Evolutionary conservation across 768 basidiomycete species (phyloP).

Genomic region (Collybia sordida): DNA sequence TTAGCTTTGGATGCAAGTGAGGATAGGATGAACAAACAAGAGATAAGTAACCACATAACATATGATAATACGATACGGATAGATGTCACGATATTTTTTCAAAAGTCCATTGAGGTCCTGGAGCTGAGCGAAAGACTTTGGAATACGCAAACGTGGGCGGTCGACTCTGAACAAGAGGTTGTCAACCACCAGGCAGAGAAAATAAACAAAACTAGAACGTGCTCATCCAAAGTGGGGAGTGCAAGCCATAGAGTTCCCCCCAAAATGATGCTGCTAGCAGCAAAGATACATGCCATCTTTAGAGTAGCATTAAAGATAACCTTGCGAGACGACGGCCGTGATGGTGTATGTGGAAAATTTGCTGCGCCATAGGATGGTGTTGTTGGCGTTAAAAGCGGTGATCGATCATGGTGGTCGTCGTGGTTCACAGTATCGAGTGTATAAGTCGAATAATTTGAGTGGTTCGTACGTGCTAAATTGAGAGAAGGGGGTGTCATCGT

Average conservation of each 20-base stretch:
- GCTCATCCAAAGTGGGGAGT: conserved; percentile 78
- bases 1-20: conserved; percentile 6
- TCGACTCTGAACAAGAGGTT: conserved; percentile 57
- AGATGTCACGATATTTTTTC: conserved; percentile 90
- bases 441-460: conserved; percentile 41
- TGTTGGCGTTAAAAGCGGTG: conserved; percentile 43
- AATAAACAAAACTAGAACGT: conserved; percentile 28
- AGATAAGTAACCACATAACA: conserved; percentile 90
- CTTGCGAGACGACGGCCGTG: conserved; percentile 43
- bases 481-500: conserved; percentile 20
- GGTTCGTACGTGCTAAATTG: conserved; percentile 20
- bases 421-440: conserved; percentile 61
- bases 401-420: conserved; percentile 30
- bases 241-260: conserved; percentile 80
- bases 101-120: conserved; percentile 82
- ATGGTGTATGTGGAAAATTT: conserved; percentile 35
- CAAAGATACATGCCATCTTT: conserved; percentile 81
- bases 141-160: conserved; percentile 73
- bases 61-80: conserved; percentile 80
- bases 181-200: conserved; percentile 10
- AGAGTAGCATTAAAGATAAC: conserved; percentile 79
- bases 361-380: conserved; percentile 56
- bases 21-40: conserved; percentile 61
- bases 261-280: conserved; percentile 65
- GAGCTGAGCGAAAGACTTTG: conserved; percentile 85